A percentile compares a stretch with the other conserved stretches of the same genome.
Evolutionary conservation across 495 filamentous ascomycete genomes (phyloP).

Genomic region (Cenococcum geophilum): DNA sequence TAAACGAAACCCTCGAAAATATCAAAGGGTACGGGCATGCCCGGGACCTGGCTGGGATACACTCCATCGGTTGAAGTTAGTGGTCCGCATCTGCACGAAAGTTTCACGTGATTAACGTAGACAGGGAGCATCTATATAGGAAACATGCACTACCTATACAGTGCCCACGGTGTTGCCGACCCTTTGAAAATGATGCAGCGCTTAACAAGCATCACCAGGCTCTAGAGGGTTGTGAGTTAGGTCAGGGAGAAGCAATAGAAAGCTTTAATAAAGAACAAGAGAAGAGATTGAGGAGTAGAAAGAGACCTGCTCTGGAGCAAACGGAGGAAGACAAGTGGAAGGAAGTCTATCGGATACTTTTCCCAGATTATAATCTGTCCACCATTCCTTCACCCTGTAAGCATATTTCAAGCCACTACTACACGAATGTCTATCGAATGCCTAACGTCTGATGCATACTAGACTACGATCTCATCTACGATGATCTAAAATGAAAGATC

Average conservation of each 20-base stretch:
- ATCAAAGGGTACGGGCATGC: conserved; percentile 2
- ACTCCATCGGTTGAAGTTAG: conserved; percentile 8
- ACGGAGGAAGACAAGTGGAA: conserved; percentile 18
- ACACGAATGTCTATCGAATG: background rate
- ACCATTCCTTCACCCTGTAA: conserved; percentile 14
- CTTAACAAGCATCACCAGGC: conserved; percentile 13
- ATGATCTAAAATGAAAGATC: no score
- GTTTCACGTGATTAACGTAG: background rate
- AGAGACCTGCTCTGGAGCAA: background rate
- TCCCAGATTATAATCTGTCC: conserved; percentile 12
- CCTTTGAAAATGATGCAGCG: conserved; percentile 5
- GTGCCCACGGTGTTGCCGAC: conserved; percentile 16
- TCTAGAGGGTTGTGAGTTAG: conserved; percentile 5
- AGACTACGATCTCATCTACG: background rate
- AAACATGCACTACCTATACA: conserved; percentile 11
- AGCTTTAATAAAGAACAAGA: conserved; percentile 21
- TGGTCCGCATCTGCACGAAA: no score
- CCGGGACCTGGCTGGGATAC: conserved; percentile 11
- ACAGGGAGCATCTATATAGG: conserved; percentile 20
- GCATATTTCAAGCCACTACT: background rate
- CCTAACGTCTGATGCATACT: background rate
- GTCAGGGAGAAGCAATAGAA: background rate
- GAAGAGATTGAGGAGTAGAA: conserved; percentile 10
- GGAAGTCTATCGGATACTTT: conserved; percentile 15
- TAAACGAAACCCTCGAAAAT: conserved; percentile 8